These are phyloP conservation scores for Bombardia bombarda DNA, from an alignment of 495 filamentous ascomycete species.

Conservation along the genomic window DNA sequence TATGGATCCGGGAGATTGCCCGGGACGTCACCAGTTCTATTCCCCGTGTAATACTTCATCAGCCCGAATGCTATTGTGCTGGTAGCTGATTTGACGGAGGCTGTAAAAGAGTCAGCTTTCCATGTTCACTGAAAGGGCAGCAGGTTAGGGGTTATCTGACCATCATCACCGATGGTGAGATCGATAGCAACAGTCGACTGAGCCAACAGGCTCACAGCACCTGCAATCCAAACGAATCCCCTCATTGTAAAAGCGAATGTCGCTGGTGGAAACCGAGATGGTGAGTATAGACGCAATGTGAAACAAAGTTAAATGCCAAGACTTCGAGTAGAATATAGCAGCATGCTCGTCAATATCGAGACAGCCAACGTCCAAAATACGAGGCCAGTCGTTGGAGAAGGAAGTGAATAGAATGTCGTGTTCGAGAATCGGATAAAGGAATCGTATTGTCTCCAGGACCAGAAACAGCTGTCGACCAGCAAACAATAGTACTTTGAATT, in stretches of 20 bases:
- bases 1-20: slow-evolving; percentile 70
- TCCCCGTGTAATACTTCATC: slow-evolving; percentile 58
- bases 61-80: slow-evolving; percentile 39
- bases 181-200: slow-evolving; percentile 18
- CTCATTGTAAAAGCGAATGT: slow-evolving; percentile 16
- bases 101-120: slow-evolving; percentile 14
- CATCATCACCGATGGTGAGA: slow-evolving; percentile 17
- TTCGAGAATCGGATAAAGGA: not conserved
- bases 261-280: not conserved
- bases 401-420: too few species aligned
- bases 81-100: slow-evolving; percentile 34
- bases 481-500: not conserved
- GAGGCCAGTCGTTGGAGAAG: too few species aligned
- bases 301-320: too few species aligned
- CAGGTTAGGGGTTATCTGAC: slow-evolving; percentile 6
- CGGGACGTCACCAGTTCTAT: slow-evolving; percentile 59
- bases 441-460: not conserved
- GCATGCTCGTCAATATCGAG: not conserved
- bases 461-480: not conserved
- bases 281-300: too few species aligned
- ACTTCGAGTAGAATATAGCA: not conserved
- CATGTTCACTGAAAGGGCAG: not conserved
- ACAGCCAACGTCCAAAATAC: too few species aligned
- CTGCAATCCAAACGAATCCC: slow-evolving; percentile 8
- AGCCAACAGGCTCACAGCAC: slow-evolving; percentile 14